phyloP scores from a whole-genome alignment of 352 stramenopile genomes.

The Globisporangium sylvaticum region DNA sequence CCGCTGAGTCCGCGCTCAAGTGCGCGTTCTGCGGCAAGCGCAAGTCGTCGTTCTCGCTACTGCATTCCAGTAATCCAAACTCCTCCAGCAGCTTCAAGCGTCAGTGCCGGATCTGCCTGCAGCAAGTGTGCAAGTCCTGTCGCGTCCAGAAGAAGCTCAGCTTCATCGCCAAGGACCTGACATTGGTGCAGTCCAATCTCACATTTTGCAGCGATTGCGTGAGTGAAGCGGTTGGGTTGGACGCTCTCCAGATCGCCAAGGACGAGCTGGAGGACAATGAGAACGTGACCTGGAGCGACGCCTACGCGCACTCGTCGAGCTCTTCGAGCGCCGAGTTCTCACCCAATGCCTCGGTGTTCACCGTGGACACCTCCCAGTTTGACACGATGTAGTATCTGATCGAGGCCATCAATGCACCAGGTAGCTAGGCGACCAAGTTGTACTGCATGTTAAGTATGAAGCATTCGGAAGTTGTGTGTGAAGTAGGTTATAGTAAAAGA shows the following conservation, averaged over 20 bases:
- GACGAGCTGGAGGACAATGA: not conserved
- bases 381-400: not conserved
- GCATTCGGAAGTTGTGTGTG: no score
- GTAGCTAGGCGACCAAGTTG: no score
- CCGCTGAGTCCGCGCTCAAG: not conserved
- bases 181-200: not conserved
- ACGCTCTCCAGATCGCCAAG: not conserved
- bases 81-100: not conserved
- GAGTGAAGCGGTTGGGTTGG: not conserved
- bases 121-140: conserved; percentile 3
- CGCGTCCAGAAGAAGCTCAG: not conserved
- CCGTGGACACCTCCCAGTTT: not conserved
- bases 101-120: not conserved
- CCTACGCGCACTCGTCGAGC: not conserved
- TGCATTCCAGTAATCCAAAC: not conserved
- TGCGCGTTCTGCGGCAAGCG: conserved; percentile 1
- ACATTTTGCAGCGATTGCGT: not conserved
- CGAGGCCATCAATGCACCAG: no score
- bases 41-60: not conserved
- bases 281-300: not conserved
- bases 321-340: conserved; percentile 2
- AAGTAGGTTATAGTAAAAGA: no score
- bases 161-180: not conserved
- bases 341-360: not conserved
- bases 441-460: no score